These are phyloP conservation scores for Rhexocercosporidium sp. DNA, from an alignment of 2,329 filamentous ascomycete species.

Conservation along the genomic window DNA sequence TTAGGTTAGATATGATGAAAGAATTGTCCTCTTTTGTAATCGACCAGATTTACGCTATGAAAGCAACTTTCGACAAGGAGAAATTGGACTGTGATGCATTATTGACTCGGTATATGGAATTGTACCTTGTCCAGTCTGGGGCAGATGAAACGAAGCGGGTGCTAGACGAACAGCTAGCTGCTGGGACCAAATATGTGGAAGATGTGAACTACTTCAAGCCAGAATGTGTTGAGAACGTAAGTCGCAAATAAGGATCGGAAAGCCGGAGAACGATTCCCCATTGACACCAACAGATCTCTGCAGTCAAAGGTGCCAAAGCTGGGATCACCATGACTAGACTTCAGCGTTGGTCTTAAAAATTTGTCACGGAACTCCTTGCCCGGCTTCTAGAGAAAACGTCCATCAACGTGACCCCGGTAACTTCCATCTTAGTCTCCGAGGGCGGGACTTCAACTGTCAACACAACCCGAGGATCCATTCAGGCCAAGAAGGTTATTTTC, in stretches of 20 bases:
- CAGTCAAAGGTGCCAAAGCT: conserved; percentile 34
- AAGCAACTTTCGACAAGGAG: conserved; percentile 47
- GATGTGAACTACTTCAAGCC: conserved; percentile 19
- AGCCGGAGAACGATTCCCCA: not conserved
- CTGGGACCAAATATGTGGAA: conserved; percentile 17
- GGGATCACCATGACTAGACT: conserved; percentile 31
- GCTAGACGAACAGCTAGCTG: conserved; percentile 27
- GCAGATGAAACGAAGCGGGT: conserved; percentile 26
- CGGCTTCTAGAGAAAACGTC: conserved; percentile 49
- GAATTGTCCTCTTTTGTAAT: conserved; percentile 48
- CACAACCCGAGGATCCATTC: conserved; percentile 60
- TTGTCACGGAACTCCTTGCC: conserved; percentile 55
- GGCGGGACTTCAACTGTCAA: conserved; percentile 50
- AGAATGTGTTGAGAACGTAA: conserved; percentile 24
- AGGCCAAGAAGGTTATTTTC: conserved; percentile 60
- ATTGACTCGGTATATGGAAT: conserved; percentile 32
- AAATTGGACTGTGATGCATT: conserved; percentile 48
- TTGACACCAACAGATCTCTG: conserved; percentile 17
- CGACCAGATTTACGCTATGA: conserved; percentile 45
- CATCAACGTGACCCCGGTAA: conserved; percentile 57
- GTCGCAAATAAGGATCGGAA: not conserved
- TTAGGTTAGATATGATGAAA: conserved; percentile 44
- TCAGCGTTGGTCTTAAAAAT: conserved; percentile 62
- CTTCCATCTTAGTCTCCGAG: conserved; percentile 28
- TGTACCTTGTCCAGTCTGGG: conserved; percentile 1